A percentile compares a stretch with the other conserved stretches of the same genome.
Evolutionary conservation across 148 eudicot genomes (phyloP).

Genomic region (Heliosperma pusillum): DNA sequence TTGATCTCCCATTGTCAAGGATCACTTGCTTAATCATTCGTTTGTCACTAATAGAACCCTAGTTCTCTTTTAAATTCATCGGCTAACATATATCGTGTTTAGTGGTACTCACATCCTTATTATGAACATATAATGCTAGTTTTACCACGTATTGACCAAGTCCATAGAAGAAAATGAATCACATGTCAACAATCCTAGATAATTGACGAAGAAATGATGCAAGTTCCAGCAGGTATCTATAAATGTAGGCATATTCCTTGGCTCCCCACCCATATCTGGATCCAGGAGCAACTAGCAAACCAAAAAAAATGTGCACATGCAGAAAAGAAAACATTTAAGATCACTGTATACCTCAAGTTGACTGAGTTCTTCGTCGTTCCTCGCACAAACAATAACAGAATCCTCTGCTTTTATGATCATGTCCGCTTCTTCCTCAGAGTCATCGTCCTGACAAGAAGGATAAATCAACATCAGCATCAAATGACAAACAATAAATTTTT

Average conservation of each 20-base stretch:
- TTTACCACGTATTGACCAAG: too few species aligned
- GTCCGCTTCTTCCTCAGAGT: slow-evolving; percentile 91
- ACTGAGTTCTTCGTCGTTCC: slow-evolving; percentile 84
- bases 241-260: not conserved
- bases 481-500: slow-evolving; percentile 2
- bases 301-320: not conserved
- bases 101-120: too few species aligned
- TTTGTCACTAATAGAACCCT: too few species aligned
- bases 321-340: not conserved
- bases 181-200: not conserved
- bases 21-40: too few species aligned
- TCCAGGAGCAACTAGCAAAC: not conserved
- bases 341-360: slow-evolving; percentile 59
- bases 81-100: too few species aligned
- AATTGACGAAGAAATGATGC: not conserved
- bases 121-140: too few species aligned
- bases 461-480: not conserved
- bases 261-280: not conserved
- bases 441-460: slow-evolving; percentile 43
- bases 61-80: too few species aligned
- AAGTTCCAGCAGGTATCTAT: too few species aligned
- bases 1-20: too few species aligned
- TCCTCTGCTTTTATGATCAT: slow-evolving; percentile 76
- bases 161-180: not conserved
- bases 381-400: slow-evolving; percentile 74